Evolutionary conservation across 345 rosid genomes (phyloP).

Genomic region (Microcos paniculata): DNA sequence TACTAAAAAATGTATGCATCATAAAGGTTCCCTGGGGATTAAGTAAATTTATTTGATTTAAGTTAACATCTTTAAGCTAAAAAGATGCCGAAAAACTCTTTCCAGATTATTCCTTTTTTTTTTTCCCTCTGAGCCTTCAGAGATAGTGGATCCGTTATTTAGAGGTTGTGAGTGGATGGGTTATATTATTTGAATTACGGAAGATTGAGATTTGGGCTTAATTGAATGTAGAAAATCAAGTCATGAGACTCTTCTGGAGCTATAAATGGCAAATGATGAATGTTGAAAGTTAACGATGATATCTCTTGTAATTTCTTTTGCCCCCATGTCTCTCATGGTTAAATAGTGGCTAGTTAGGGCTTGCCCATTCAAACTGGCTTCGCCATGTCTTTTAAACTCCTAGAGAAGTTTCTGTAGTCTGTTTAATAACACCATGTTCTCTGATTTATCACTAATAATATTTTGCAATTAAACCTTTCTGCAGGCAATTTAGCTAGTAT

Average conservation of each 20-base stretch:
- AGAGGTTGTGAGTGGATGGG: neutral
- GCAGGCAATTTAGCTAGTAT: slow-evolving; percentile 91
- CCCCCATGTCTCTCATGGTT: neutral
- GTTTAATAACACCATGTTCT: neutral
- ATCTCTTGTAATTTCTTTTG: neutral
- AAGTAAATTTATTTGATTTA: neutral
- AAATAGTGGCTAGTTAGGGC: neutral
- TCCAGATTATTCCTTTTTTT: neutral
- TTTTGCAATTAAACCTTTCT: neutral
- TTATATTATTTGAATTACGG: neutral
- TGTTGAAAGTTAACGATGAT: too few relatives aligned
- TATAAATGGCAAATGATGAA: neutral
- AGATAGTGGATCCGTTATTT: neutral
- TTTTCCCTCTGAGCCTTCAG: neutral
- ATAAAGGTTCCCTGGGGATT: neutral
- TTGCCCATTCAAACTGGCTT: neutral
- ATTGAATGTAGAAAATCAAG: slow-evolving; percentile 2
- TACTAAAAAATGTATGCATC: neutral
- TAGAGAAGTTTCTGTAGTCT: neutral
- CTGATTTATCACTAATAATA: neutral
- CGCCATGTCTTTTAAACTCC: neutral
- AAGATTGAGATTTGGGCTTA: neutral
- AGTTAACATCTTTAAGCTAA: neutral
- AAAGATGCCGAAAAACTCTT: neutral
- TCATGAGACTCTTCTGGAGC: neutral